Percentiles rank a stretch among this genome's conserved stretches.
phyloP scores from a whole-genome alignment of 495 filamentous ascomycete species.

The Rhypophila decipiens region DNA sequence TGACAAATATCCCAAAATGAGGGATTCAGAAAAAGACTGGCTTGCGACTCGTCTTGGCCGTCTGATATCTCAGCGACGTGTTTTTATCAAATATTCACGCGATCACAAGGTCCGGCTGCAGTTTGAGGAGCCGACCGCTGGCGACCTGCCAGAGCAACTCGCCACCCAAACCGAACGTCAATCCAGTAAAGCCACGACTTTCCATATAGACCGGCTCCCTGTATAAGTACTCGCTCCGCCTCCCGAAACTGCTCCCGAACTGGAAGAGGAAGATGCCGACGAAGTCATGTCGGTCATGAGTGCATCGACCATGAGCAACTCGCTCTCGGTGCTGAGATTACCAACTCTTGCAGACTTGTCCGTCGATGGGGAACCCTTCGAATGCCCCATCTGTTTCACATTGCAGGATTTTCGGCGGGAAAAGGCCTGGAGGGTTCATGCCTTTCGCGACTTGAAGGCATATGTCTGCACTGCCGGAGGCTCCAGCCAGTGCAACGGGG shows the following conservation, averaged over 20 bases:
- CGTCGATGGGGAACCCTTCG: conserved; percentile 8
- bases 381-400: conserved; percentile 29
- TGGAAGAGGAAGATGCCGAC: conserved; percentile 1
- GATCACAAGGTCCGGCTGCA: conserved; percentile 16
- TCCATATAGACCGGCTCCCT: neutral
- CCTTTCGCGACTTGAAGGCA: conserved; percentile 26
- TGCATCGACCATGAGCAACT: conserved; percentile 3
- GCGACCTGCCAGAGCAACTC: neutral
- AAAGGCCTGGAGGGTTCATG: conserved; percentile 14
- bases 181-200: conserved; percentile 12
- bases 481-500: conserved; percentile 12
- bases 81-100: conserved; percentile 26
- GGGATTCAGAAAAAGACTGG: neutral
- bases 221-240: neutral
- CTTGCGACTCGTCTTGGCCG: conserved; percentile 19
- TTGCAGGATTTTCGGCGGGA: conserved; percentile 14
- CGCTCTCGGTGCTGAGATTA: conserved; percentile 3
- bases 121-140: neutral
- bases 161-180: neutral
- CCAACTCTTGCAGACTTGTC: conserved; percentile 8
- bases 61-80: conserved; percentile 25
- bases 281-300: conserved; percentile 1
- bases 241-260: neutral
- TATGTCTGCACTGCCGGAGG: conserved; percentile 27
- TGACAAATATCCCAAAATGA: conserved; percentile 3